Evolutionary conservation across 1,139 yeast genomes (phyloP).

Genomic region (Pichia sp.): DNA sequence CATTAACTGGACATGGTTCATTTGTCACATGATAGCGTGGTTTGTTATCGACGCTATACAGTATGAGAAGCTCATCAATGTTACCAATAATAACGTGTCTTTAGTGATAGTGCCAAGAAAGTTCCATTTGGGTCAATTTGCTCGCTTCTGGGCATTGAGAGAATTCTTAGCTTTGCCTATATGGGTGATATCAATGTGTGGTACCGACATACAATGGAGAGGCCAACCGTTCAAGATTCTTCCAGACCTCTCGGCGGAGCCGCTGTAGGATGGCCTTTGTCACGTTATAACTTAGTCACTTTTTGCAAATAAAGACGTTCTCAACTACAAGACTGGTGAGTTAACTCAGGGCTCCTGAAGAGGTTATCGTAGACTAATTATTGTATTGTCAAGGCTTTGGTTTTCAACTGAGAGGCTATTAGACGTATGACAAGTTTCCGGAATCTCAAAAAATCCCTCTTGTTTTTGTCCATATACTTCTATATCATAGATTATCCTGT

Average conservation of each 20-base stretch:
- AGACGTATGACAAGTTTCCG: too few relatives aligned
- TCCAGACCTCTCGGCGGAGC: constrained; percentile 74
- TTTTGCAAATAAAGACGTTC: too few relatives aligned
- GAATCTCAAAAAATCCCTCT: too few relatives aligned
- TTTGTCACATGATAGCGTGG: constrained; percentile 62
- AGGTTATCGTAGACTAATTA: too few relatives aligned
- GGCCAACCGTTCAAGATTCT: constrained; percentile 70
- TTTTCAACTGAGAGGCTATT: too few relatives aligned
- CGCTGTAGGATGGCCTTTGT: constrained; percentile 33
- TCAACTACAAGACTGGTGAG: not conserved
- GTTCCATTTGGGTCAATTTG: constrained; percentile 17
- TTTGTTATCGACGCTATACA: constrained; percentile 58
- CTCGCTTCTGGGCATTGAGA: constrained; percentile 58
- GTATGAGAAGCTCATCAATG: constrained; percentile 43
- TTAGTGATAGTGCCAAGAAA: not conserved
- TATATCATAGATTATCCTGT: too few relatives aligned
- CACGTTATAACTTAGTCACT: too few relatives aligned
- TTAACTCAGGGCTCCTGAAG: not conserved
- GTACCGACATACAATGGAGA: constrained; percentile 80
- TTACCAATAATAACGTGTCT: constrained; percentile 11
- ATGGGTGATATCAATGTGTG: constrained; percentile 78
- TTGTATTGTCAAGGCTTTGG: too few relatives aligned
- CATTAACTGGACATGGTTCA: constrained; percentile 35
- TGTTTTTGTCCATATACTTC: too few relatives aligned
- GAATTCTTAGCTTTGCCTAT: constrained; percentile 78